These are phyloP conservation scores for Fusarium ramigenum DNA, from an alignment of 2,329 filamentous ascomycete genomes.

Conservation along the genomic window DNA sequence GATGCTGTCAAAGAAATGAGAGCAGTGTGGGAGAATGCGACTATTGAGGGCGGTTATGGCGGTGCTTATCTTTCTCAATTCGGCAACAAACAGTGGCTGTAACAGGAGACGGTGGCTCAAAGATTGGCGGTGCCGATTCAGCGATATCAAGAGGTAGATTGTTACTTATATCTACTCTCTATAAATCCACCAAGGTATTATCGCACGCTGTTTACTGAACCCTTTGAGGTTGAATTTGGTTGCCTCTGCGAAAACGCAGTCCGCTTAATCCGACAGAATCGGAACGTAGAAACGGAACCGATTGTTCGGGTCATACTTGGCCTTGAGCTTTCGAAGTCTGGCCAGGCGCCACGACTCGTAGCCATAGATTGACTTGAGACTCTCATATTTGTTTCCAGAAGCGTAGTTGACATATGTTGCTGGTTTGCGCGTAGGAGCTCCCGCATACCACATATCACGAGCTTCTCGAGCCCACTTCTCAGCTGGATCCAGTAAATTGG, in stretches of 20 bases:
- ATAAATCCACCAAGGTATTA: accelerated
- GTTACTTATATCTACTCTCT: neutral
- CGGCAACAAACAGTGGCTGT: neutral
- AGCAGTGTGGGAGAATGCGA: neutral
- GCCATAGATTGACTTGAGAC: neutral
- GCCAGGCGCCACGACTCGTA: neutral
- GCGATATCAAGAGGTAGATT: neutral
- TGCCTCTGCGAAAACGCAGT: no score
- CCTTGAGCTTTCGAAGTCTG: neutral
- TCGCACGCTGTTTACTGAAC: accelerated
- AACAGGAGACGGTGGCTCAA: accelerated
- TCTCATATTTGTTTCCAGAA: neutral
- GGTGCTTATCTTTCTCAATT: neutral
- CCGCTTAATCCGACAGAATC: neutral
- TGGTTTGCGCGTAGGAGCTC: neutral
- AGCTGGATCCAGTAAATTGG: neutral
- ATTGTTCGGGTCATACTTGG: neutral
- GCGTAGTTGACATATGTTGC: neutral
- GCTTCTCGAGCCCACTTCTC: neutral
- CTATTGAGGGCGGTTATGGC: neutral
- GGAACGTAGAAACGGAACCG: neutral
- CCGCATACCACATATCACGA: neutral
- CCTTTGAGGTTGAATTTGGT: accelerated
- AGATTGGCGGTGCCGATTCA: accelerated
- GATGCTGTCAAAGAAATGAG: neutral